Conservation (phyloP, 306 rosid species). For the Lupinus albus region DNA sequence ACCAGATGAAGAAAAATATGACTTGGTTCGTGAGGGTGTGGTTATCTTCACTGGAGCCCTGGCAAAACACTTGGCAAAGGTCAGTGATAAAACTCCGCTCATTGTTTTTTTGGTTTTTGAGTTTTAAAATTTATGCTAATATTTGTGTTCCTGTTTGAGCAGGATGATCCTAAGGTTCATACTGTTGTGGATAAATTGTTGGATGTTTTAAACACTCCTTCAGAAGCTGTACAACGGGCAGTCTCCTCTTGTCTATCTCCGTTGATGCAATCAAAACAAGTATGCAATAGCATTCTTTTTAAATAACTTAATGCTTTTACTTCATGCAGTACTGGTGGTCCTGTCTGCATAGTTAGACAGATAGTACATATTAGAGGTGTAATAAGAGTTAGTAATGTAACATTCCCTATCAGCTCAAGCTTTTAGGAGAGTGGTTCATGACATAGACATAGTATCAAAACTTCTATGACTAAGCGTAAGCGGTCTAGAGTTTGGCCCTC, state of each 20-base stretch:
- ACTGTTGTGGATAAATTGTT: constrained; percentile 89
- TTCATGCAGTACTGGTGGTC: constrained; percentile 23
- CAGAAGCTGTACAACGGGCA: constrained; percentile 99
- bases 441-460: neutral
- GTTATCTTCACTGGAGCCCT: constrained; percentile 97
- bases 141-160: constrained; percentile 39
- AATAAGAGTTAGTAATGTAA: neutral
- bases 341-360: neutral
- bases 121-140: neutral
- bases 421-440: neutral
- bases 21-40: constrained; percentile 97
- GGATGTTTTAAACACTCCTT: constrained; percentile 94
- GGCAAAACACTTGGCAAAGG: constrained; percentile 96
- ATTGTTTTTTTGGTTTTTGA: constrained; percentile 12
- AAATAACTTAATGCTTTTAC: constrained; percentile 9
- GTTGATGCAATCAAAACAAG: constrained; percentile 90
- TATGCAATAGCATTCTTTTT: constrained; percentile 41
- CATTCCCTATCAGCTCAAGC: neutral
- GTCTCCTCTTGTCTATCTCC: constrained; percentile 93
- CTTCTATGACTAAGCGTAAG: neutral
- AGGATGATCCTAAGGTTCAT: constrained; percentile 95
- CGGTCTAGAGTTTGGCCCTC: neutral
- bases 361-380: neutral
- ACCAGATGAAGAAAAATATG: constrained; percentile 89
- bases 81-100: constrained; percentile 34